Percentiles rank a stretch among this genome's conserved stretches.
Evolutionary conservation across 2,329 filamentous ascomycete genomes (phyloP).

Genomic region (Rutstroemia sp.): DNA sequence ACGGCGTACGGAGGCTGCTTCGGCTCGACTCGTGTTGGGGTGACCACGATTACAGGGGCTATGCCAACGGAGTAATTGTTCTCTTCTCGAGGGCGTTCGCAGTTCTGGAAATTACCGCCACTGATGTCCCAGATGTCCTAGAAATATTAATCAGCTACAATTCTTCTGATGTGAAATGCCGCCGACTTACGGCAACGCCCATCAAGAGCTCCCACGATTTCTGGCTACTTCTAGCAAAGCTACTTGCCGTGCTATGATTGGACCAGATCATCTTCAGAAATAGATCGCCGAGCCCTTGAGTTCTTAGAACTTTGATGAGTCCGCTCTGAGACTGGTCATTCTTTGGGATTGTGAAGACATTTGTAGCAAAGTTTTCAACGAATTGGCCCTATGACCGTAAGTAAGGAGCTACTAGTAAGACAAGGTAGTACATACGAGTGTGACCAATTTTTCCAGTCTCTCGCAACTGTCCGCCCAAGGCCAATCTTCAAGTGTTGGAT

Average conservation of each 20-base stretch:
- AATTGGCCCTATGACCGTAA: background rate
- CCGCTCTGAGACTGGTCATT: background rate
- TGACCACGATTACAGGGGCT: background rate
- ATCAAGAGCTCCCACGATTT: constrained; percentile 3
- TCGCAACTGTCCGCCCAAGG: background rate
- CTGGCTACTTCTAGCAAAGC: background rate
- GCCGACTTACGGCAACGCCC: background rate
- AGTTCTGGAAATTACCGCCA: background rate
- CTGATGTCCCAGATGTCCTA: constrained; percentile 7
- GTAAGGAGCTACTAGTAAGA: background rate
- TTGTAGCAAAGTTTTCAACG: background rate
- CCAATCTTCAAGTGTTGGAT: background rate
- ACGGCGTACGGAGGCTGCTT: constrained; percentile 5
- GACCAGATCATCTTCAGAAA: background rate
- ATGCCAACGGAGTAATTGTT: background rate
- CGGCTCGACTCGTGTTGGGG: background rate
- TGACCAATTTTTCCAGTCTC: background rate
- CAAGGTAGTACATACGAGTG: background rate
- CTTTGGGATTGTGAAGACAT: background rate
- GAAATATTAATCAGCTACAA: background rate
- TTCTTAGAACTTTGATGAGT: background rate
- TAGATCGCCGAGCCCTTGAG: background rate
- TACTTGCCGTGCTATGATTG: background rate
- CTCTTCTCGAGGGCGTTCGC: constrained; percentile 2
- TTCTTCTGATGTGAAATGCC: background rate